phyloP scores from a whole-genome alignment of 768 basidiomycete species.

The Exidia glandulosa region DNA sequence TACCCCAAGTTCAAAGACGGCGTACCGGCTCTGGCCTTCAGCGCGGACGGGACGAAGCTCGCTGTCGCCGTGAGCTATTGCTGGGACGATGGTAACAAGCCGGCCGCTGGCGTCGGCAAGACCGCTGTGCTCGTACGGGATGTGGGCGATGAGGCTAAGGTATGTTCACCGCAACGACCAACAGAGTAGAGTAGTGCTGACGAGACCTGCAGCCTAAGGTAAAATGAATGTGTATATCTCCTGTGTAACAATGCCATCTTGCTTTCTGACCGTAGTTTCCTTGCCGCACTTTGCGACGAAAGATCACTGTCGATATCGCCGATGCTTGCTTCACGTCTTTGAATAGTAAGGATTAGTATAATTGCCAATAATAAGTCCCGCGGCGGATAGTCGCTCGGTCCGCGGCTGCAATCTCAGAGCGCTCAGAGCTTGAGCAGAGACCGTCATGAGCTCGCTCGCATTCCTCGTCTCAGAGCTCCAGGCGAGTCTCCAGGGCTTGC shows the following conservation, averaged over 20 bases:
- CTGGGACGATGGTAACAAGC: constrained; percentile 79
- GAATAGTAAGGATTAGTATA: no score
- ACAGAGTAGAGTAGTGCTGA: no score
- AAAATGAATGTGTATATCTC: background rate
- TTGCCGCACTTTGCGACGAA: no score
- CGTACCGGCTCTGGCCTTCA: constrained; percentile 75
- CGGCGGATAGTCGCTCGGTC: background rate
- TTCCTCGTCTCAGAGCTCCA: constrained; percentile 50
- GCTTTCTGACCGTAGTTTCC: no score
- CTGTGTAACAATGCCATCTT: background rate
- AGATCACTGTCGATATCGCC: no score
- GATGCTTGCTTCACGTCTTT: no score
- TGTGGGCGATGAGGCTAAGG: constrained; percentile 72
- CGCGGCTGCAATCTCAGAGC: background rate
- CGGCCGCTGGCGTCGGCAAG: constrained; percentile 49
- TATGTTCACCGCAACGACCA: no score
- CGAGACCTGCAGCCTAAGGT: background rate
- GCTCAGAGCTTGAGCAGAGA: background rate
- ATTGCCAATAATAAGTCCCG: background rate
- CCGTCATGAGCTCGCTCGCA: constrained; percentile 17
- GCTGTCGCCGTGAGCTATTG: constrained; percentile 83
- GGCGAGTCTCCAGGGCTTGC: constrained; percentile 22
- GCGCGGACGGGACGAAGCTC: constrained; percentile 68
- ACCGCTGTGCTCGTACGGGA: constrained; percentile 52
- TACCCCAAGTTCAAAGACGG: constrained; percentile 68